A percentile compares a stretch with the other conserved stretches of the same genome.
Evolutionary conservation across 139 green algal species (phyloP).

Genomic region (Tetraselmis chui): DNA sequence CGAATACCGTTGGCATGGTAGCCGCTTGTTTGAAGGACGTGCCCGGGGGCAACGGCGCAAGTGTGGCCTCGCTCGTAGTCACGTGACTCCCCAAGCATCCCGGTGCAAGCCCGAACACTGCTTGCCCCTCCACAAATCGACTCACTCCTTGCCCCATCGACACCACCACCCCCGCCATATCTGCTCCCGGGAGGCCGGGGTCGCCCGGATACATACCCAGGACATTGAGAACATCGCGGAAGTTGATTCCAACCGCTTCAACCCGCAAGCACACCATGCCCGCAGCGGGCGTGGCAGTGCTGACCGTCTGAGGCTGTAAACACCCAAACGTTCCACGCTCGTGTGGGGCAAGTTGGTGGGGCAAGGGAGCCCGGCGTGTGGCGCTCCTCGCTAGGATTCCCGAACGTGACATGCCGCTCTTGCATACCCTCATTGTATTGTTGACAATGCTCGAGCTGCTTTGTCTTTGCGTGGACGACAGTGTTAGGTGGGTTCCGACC

Average conservation of each 20-base stretch:
- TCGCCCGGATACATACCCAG: conserved; percentile 60
- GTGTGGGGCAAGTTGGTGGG: not conserved
- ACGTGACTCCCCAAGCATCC: conserved; percentile 69
- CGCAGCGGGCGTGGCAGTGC: no score
- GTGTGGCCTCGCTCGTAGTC: conserved; percentile 19
- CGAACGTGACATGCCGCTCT: no score
- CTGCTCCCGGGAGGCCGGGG: conserved; percentile 34
- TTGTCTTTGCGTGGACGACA: no score
- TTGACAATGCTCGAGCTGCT: no score
- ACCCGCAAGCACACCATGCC: conserved; percentile 30
- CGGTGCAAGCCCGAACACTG: conserved; percentile 72
- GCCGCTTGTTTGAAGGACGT: conserved; percentile 62
- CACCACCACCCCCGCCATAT: conserved; percentile 43
- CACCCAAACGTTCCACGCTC: not conserved
- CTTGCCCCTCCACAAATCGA: conserved; percentile 26
- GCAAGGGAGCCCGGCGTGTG: not conserved
- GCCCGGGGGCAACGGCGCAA: conserved; percentile 47
- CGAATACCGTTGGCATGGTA: conserved; percentile 72
- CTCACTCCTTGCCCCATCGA: conserved; percentile 12
- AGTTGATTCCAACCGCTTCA: conserved; percentile 62
- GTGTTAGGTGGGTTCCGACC: no score
- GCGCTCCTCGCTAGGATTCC: not conserved
- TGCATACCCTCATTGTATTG: no score
- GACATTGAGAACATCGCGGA: conserved; percentile 63
- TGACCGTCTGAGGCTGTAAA: not conserved